A percentile compares a stretch with the other conserved stretches of the same genome.
phyloP scores from a whole-genome alignment of 805 yeast genomes.

The Candida yuanshanica region DNA sequence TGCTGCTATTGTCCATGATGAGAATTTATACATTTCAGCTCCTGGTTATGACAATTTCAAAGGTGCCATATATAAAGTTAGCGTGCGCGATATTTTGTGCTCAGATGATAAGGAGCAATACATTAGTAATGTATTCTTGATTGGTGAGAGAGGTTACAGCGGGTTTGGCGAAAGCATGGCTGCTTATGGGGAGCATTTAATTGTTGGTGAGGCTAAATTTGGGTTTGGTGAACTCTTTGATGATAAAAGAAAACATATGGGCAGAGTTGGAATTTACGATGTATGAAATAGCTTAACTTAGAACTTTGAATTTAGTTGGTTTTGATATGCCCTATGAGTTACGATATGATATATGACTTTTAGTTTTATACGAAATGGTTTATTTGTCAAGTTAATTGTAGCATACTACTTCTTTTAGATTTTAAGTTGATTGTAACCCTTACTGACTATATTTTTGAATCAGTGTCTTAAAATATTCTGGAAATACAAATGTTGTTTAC shows the following conservation, averaged over 20 bases:
- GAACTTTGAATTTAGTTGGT: background rate
- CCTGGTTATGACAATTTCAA: constrained; percentile 41
- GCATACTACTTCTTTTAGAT: no score
- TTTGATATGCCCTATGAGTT: background rate
- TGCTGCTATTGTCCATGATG: constrained; percentile 5
- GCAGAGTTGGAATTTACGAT: constrained; percentile 25
- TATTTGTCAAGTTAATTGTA: no score
- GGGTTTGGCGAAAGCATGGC: constrained; percentile 41
- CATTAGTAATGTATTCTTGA: constrained; percentile 15
- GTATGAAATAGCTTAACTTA: background rate
- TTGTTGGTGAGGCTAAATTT: constrained; percentile 34
- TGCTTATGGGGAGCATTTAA: constrained; percentile 22
- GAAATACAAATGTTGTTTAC: no score
- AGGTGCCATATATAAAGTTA: constrained; percentile 38
- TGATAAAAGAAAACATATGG: constrained; percentile 24
- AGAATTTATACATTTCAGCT: constrained; percentile 32
- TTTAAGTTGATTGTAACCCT: no score
- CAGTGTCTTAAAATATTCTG: no score
- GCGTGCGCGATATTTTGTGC: constrained; percentile 17
- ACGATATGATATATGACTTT: no score
- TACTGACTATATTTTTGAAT: no score
- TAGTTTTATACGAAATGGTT: no score
- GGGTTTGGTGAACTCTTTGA: constrained; percentile 28
- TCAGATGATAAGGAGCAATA: constrained; percentile 6
- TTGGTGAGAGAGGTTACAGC: constrained; percentile 25